Evolutionary conservation across 108 stramenopile species (phyloP).

Genomic region (Conticribra guillardii): DNA sequence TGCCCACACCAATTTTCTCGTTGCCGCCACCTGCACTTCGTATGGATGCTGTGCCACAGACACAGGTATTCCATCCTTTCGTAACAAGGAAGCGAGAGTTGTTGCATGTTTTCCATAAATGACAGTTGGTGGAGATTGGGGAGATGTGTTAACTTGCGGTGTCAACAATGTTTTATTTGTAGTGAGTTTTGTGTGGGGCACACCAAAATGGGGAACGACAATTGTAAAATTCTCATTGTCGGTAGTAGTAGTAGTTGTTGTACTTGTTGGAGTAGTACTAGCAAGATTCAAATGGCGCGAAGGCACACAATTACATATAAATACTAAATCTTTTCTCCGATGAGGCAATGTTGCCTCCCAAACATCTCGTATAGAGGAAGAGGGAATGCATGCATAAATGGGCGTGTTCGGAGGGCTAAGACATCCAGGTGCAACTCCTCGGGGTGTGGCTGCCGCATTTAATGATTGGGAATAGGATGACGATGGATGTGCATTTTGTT

Average conservation of each 20-base stretch:
- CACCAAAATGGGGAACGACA: conserved; percentile 39
- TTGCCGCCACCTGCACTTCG: conserved; percentile 38
- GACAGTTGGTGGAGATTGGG: conserved; percentile 56
- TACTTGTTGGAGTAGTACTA: too few species aligned
- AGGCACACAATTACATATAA: conserved; percentile 62
- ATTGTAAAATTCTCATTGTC: conserved; percentile 28
- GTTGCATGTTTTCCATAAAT: conserved; percentile 67
- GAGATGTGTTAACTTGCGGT: conserved; percentile 54
- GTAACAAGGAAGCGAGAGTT: conserved; percentile 35
- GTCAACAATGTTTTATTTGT: conserved; percentile 8
- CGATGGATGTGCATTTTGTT: too few species aligned
- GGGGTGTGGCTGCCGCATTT: conserved; percentile 45
- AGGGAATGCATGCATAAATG: conserved; percentile 62
- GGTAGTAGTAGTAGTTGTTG: too few species aligned
- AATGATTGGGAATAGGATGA: conserved; percentile 20
- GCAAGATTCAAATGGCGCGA: conserved; percentile 33
- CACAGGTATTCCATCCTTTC: conserved; percentile 46
- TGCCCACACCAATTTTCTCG: conserved; percentile 66
- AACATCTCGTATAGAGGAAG: conserved; percentile 48
- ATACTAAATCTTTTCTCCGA: conserved; percentile 66
- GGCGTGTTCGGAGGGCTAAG: conserved; percentile 42
- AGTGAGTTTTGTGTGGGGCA: conserved; percentile 7
- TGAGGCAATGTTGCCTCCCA: conserved; percentile 48
- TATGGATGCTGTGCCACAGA: conserved; percentile 25
- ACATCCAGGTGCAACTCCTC: conserved; percentile 66